These are phyloP conservation scores for Clavispora santaluciae DNA, from an alignment of 805 yeast species.

Conservation along the genomic window DNA sequence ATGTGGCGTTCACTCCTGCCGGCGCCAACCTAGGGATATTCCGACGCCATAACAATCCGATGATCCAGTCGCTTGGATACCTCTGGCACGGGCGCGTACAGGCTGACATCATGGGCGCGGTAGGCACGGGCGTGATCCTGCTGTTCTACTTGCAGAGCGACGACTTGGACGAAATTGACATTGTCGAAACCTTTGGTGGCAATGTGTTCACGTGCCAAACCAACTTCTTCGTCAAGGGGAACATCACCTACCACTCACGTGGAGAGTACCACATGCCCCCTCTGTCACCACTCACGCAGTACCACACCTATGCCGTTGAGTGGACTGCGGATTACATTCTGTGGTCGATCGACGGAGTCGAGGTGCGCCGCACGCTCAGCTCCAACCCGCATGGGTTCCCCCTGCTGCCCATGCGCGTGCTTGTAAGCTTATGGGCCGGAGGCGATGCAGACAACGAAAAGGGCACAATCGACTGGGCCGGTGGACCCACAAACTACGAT, in stretches of 20 bases:
- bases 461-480: conserved; percentile 41
- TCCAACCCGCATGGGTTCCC: conserved; percentile 28
- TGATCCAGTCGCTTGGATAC: conserved; percentile 24
- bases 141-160: conserved; percentile 39
- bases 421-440: conserved; percentile 39
- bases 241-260: conserved; percentile 29
- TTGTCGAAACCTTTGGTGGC: conserved; percentile 38
- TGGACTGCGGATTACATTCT: conserved; percentile 31
- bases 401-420: conserved; percentile 31
- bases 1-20: not conserved
- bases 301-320: conserved; percentile 28
- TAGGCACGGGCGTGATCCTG: conserved; percentile 34
- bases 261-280: conserved; percentile 28
- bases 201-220: conserved; percentile 27
- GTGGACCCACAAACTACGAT: conserved; percentile 30
- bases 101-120: conserved; percentile 29
- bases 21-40: conserved; percentile 6
- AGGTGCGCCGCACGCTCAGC: conserved; percentile 20
- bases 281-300: conserved; percentile 21
- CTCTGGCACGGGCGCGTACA: conserved; percentile 34
- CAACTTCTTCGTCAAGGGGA: conserved; percentile 39
- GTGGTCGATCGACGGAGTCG: conserved; percentile 27
- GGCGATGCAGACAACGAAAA: conserved; percentile 29
- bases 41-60: conserved; percentile 26
- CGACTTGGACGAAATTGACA: conserved; percentile 40